Percentiles rank a stretch among this genome's conserved stretches.
Conservation (phyloP, 805 yeast genomes). For the Saccharomycopsis sp. region DNA sequence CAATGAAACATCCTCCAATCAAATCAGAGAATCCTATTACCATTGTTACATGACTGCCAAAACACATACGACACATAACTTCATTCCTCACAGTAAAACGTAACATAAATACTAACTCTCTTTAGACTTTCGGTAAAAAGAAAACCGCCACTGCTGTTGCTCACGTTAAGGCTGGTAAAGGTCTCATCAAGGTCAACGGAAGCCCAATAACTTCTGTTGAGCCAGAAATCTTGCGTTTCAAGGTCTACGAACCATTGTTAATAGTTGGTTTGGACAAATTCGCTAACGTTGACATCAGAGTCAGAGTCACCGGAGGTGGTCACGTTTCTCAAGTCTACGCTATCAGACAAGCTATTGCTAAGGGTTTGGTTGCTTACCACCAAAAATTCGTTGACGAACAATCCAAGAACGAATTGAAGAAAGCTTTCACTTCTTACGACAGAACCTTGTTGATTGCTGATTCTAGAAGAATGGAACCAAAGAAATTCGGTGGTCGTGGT, state of each 20-base stretch:
- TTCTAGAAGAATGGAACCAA: conserved; percentile 99
- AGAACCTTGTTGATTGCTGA: conserved; percentile 99
- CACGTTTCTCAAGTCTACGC: conserved; percentile 99
- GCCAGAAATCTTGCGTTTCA: conserved; percentile 99
- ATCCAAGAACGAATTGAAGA: conserved; percentile 98
- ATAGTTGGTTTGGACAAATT: conserved; percentile 98
- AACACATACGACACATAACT: no score
- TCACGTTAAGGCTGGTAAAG: conserved; percentile 98
- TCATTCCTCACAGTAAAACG: background rate
- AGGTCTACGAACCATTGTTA: conserved; percentile 99
- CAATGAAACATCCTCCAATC: no score
- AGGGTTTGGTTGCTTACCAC: conserved; percentile 99
- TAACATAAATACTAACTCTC: background rate
- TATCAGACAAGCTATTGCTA: conserved; percentile 99
- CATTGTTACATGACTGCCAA: no score
- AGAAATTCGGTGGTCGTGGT: conserved; percentile 99
- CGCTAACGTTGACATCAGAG: conserved; percentile 97
- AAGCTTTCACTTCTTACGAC: conserved; percentile 95
- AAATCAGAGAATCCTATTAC: no score
- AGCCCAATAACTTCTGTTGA: conserved; percentile 98
- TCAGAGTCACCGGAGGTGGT: conserved; percentile 99
- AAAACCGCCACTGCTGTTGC: conserved; percentile 99
- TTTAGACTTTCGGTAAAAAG: conserved; percentile 98
- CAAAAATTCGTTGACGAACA: conserved; percentile 99
- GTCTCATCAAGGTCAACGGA: conserved; percentile 99